Evolutionary conservation across 2,329 filamentous ascomycete species (phyloP).

Genomic region (Cladosporium austrohemisphaericum): DNA sequence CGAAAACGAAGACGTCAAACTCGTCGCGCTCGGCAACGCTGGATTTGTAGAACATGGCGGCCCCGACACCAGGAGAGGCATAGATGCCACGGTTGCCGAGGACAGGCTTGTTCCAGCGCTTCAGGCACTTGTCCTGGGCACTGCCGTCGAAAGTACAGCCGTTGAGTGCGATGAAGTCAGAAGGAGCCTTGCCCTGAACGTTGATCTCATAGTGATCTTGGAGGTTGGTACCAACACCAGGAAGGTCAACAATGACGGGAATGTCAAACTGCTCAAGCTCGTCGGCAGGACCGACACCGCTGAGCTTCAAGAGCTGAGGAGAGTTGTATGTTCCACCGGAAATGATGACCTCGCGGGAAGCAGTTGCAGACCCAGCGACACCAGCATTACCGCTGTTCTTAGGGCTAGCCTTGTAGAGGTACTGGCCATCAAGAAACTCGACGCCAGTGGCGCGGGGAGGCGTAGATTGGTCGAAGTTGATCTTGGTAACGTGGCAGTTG

Average conservation of each 20-base stretch:
- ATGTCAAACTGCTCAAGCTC: slow-evolving; percentile 54
- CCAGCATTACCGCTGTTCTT: slow-evolving; percentile 33
- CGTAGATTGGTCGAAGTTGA: slow-evolving; percentile 61
- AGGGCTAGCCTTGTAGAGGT: slow-evolving; percentile 40
- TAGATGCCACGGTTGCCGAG: slow-evolving; percentile 42
- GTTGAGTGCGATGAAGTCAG: slow-evolving; percentile 37
- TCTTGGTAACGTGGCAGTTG: slow-evolving; percentile 63
- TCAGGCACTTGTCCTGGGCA: slow-evolving; percentile 40
- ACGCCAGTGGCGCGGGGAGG: slow-evolving; percentile 47
- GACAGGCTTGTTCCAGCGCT: slow-evolving; percentile 39
- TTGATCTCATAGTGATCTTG: slow-evolving; percentile 58
- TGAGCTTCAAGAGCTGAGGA: slow-evolving; percentile 62
- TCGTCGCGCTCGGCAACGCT: slow-evolving; percentile 41
- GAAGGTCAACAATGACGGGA: slow-evolving; percentile 51
- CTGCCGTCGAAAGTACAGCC: slow-evolving; percentile 36
- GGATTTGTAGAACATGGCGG: slow-evolving; percentile 43
- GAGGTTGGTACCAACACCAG: slow-evolving; percentile 61
- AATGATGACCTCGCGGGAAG: slow-evolving; percentile 46
- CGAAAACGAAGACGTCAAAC: slow-evolving; percentile 54
- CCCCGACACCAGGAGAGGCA: slow-evolving; percentile 51
- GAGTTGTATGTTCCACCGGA: slow-evolving; percentile 58
- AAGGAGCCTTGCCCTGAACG: slow-evolving; percentile 43
- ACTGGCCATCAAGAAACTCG: slow-evolving; percentile 40
- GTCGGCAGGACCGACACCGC: slow-evolving; percentile 54
- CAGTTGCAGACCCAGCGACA: slow-evolving; percentile 38